Conservation (phyloP, 2,329 filamentous ascomycete species). For the Parascedosporium putredinis region DNA sequence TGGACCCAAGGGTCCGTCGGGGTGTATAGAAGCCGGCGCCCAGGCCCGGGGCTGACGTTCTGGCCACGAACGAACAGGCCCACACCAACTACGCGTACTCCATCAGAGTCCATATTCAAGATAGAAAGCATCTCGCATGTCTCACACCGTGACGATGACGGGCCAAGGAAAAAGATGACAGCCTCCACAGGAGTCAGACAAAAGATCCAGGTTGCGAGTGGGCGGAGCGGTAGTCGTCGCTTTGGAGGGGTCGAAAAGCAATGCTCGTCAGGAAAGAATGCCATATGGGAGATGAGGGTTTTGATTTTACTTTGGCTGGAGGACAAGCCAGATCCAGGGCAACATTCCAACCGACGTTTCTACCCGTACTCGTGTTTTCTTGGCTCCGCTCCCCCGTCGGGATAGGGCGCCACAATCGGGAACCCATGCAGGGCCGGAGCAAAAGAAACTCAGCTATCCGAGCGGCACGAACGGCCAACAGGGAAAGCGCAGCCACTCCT, state of each 20-base stretch:
- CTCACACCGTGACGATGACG: background rate
- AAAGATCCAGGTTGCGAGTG: background rate
- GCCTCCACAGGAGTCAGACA: background rate
- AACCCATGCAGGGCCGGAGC: background rate
- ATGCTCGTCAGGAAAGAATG: background rate
- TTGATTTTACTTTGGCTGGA: background rate
- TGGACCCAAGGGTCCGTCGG: no score
- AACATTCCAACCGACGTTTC: background rate
- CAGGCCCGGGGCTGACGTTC: background rate
- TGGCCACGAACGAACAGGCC: background rate
- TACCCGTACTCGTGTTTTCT: background rate
- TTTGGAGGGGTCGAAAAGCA: background rate
- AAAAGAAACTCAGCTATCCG: background rate
- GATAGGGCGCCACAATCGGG: background rate
- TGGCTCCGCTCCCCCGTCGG: background rate
- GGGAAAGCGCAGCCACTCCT: background rate
- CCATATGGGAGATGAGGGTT: background rate
- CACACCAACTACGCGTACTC: background rate
- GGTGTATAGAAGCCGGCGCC: background rate
- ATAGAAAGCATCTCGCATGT: background rate
- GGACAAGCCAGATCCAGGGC: background rate
- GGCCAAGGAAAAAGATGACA: background rate
- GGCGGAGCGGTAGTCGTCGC: background rate
- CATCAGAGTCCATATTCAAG: background rate
- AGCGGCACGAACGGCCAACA: background rate